Evolutionary conservation across 2,329 filamentous ascomycete species (phyloP), one percentile per base, ranked within the genome.

Genomic region (Clonostachys solani): DNA sequence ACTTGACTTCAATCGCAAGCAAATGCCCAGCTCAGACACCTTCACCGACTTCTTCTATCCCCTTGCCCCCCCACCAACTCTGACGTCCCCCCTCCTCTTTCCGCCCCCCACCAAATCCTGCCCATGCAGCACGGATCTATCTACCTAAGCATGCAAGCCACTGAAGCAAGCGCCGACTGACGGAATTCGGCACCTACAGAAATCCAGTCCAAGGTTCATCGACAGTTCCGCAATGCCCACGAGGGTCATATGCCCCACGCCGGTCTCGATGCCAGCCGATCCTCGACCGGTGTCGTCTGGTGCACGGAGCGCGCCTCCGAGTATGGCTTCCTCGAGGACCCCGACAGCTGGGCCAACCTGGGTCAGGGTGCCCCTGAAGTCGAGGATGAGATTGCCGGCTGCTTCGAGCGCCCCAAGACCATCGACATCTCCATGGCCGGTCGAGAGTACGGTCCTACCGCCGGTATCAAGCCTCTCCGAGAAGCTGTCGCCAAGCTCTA

Each of bases 231-330:
- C 58, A 83, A 84, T 63, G 89, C 89, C 54, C 92, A 96, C 69
- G 89, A 94, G 67, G 92, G 92, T 49, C 91, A 95, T 72, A 84
- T 89, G 63, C 86, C 89, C 43, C 92, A 96, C 66, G 90, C 92
- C 50, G 92, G 92, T 57, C 85, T 96, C 54, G 92, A 96, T 61
- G 87, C 90, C 47, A 87, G 84, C 51, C 83, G 91, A 66, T 87
- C 90, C 41, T 95, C 89, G 15, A 97, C 92, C 13, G 92, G 92
- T 68, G 92, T 96, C 5, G 88, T 96, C 53, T 96, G 92, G 92
- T 91, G 86, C 54, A 90, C 86, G 4, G 88, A 94, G 71, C 86
- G 89, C 57, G 92, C 92, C 47, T 81, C 84, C 64, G 91, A 96
- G 69, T 88, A 92, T 70, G 92, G 92, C 57, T 96, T 87, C 72